A percentile compares a stretch with the other conserved stretches of the same genome.
phyloP scores from a whole-genome alignment of 1,139 yeast species.

The Candida buenavistaensis region DNA sequence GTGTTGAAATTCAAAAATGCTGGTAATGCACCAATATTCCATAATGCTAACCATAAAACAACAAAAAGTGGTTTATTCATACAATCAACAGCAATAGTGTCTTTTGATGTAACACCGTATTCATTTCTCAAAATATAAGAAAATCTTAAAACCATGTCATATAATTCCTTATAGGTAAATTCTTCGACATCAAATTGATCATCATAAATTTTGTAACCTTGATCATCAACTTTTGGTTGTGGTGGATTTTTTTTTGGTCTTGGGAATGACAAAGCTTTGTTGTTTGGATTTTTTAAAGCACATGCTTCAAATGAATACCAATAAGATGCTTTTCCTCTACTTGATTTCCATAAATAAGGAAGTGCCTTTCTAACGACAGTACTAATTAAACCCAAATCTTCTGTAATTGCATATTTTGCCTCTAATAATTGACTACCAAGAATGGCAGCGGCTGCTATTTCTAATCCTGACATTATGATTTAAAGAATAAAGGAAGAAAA shows the following conservation, averaged over 20 bases:
- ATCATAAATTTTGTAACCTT: conserved; percentile 46
- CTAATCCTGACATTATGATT: conserved; percentile 32
- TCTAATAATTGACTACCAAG: conserved; percentile 50
- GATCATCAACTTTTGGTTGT: conserved; percentile 24
- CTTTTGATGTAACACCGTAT: conserved; percentile 64
- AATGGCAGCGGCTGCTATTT: conserved; percentile 45
- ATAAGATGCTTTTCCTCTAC: conserved; percentile 53
- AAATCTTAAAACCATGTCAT: conserved; percentile 62
- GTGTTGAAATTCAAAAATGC: conserved; percentile 85
- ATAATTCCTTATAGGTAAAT: conserved; percentile 68
- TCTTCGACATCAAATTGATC: conserved; percentile 58
- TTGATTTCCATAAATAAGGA: conserved; percentile 43
- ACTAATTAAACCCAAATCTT: conserved; percentile 52
- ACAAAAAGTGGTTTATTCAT: conserved; percentile 84
- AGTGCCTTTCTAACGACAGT: conserved; percentile 41
- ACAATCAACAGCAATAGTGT: conserved; percentile 74
- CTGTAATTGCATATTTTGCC: conserved; percentile 51
- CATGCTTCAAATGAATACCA: conserved; percentile 66
- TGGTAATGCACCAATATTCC: conserved; percentile 92
- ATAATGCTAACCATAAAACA: conserved; percentile 78
- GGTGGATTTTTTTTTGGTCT: conserved; percentile 47
- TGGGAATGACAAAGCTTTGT: conserved; percentile 62
- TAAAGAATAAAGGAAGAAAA: too few species aligned
- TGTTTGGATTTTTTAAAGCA: conserved; percentile 51
- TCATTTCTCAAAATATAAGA: conserved; percentile 64